Evolutionary conservation across 768 basidiomycete species (phyloP).

Genomic region (Pleurotus ostreatus): DNA sequence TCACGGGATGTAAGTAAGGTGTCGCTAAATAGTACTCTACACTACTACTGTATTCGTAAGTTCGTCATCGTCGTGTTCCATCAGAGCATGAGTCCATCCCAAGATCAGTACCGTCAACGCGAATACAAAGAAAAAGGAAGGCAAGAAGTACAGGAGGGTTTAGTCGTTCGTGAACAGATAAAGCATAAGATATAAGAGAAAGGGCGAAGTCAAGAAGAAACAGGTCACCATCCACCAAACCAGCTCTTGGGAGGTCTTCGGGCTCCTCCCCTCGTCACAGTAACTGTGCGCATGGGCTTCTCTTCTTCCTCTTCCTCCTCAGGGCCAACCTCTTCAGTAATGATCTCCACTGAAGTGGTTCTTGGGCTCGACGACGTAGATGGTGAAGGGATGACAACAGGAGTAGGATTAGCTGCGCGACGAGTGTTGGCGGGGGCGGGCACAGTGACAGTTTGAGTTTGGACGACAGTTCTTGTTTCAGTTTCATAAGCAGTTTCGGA

Average conservation of each 20-base stretch:
- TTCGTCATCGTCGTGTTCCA: conserved; percentile 4
- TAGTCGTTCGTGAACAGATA: conserved; percentile 7
- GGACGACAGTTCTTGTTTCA: conserved; percentile 61
- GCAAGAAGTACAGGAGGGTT: conserved; percentile 1
- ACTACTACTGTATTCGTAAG: conserved; percentile 8
- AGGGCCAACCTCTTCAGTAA: conserved; percentile 55
- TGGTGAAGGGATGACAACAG: conserved; percentile 55
- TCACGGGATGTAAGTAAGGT: conserved; percentile 1
- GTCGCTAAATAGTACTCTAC: conserved; percentile 9
- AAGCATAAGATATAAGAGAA: conserved; percentile 10
- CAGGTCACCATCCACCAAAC: conserved; percentile 55
- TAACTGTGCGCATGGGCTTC: conserved; percentile 32
- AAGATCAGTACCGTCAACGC: conserved; percentile 2
- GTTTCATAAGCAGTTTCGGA: conserved; percentile 48
- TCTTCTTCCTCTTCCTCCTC: conserved; percentile 39
- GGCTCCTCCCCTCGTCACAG: conserved; percentile 39
- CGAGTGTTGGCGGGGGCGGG: conserved; percentile 80
- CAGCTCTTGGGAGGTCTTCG: conserved; percentile 53
- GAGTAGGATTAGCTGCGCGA: conserved; percentile 67
- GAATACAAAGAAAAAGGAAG: conserved; percentile 2
- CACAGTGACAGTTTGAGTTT: conserved; percentile 64
- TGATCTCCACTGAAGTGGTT: conserved; percentile 68
- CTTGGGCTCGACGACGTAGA: conserved; percentile 62
- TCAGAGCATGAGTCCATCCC: conserved; percentile 10
- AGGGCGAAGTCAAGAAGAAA: conserved; percentile 29